phyloP scores from a whole-genome alignment of 2,329 filamentous ascomycete species.

The Fusarium algeriense region DNA sequence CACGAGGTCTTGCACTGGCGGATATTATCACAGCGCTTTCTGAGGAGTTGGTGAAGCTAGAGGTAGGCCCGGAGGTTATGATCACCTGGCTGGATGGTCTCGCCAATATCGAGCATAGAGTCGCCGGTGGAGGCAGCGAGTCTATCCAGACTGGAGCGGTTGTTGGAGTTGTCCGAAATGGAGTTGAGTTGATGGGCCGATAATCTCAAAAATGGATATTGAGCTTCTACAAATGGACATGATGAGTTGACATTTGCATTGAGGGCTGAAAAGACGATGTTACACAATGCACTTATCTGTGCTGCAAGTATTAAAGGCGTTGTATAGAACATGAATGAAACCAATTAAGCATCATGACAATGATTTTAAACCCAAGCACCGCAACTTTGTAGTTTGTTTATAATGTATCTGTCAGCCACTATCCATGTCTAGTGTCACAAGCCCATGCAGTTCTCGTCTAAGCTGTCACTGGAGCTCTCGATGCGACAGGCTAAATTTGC shows the following conservation, averaged over 20 bases:
- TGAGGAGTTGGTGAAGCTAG: conserved; percentile 84
- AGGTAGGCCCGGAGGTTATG: conserved; percentile 88
- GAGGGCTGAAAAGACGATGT: not conserved
- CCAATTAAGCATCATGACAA: not conserved
- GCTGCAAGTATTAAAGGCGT: not conserved
- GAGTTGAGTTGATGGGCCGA: conserved; percentile 76
- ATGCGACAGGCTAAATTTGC: conserved; percentile 18
- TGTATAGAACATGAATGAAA: conserved; percentile 16
- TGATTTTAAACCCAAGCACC: not conserved
- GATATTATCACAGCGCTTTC: conserved; percentile 91
- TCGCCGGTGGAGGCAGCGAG: conserved; percentile 90
- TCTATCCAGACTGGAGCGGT: conserved; percentile 91
- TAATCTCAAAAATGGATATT: conserved; percentile 28
- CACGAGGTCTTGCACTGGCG: conserved; percentile 88
- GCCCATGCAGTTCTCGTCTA: conserved; percentile 33
- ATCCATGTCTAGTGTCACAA: conserved; percentile 32
- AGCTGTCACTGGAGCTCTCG: not conserved
- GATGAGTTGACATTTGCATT: not conserved
- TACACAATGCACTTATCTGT: not conserved
- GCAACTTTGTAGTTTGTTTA: conserved; percentile 6
- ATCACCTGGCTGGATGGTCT: conserved; percentile 92
- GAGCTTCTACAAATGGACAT: not conserved
- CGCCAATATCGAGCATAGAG: conserved; percentile 90
- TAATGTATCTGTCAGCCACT: conserved; percentile 32
- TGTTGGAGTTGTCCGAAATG: conserved; percentile 87